Evolutionary conservation across 768 basidiomycete species (phyloP), one percentile per base, ranked within the genome.

Genomic region (Lactifluus subvellereus): DNA sequence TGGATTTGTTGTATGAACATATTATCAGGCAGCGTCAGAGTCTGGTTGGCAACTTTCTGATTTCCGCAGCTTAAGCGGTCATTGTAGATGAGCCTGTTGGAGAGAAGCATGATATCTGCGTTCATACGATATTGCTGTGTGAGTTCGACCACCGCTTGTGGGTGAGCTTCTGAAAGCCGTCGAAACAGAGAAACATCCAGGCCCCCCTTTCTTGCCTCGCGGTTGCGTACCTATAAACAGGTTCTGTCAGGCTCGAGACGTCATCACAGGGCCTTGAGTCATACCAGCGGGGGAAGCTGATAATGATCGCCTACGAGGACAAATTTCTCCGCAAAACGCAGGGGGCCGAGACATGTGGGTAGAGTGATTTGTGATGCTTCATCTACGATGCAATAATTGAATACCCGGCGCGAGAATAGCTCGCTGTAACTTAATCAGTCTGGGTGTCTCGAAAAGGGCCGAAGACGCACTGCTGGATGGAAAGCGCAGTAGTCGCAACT

Each of bases 311-410:
- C 97, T 18, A 98, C 96, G 13, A 98, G 86, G 5, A 98, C 84
- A 67, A 98, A 99, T 47, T 81, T 91, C 55, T 94, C 83, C 2
- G 95, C 94, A 69, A 88, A 91, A 1, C 94, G 85, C 3, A 98
- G 77, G 0, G 97, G 97, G 6, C 97, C 97, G 1, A 98, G 78
- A 69, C 94, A 98, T 0, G 94, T 96, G 0, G 97, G 97, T 1
- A 98, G 74, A 0, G 97, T 98, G 66, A 98, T 94, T 71, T 98
- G 96, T 0, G 97, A 98, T 0, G 97, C 97, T 72, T 99, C 97
- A 65, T 98, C 97, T 18, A 99, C 88, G 60, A 99, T 97, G 75
- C 96, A 98, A 69, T 92, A 94, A 72, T 99, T 94, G 70, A 98
- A 99, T 22, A 76, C 84, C 7, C 96, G 82, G 10, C 89, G 83